Percentiles rank a stretch among this genome's conserved stretches.
Conservation (phyloP, 148 eudicot genomes). For the Spergularia marina region DNA sequence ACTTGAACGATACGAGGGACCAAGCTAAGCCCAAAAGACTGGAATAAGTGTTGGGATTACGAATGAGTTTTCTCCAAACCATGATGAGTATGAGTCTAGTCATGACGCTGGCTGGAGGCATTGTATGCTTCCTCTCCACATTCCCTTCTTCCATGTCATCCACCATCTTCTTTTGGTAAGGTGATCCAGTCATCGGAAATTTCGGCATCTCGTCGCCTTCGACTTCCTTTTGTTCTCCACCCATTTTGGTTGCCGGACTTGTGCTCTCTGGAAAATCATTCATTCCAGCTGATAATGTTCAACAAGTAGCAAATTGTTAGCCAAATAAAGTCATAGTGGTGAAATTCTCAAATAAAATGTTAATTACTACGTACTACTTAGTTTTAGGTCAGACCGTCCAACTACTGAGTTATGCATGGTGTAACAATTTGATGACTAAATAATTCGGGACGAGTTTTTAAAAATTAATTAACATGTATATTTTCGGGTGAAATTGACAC, state of each 20-base stretch:
- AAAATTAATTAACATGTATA: too few relatives aligned
- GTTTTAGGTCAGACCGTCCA: too few relatives aligned
- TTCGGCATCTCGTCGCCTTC: constrained; percentile 27
- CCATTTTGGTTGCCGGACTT: constrained; percentile 38
- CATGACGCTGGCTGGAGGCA: constrained; percentile 99
- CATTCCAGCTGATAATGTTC: constrained; percentile 26
- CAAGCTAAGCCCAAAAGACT: constrained; percentile 83
- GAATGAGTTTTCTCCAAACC: constrained; percentile 97
- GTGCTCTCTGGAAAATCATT: constrained; percentile 43
- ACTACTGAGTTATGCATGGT: too few relatives aligned
- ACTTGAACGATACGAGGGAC: constrained; percentile 93
- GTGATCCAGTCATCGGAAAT: constrained; percentile 44
- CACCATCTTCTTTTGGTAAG: constrained; percentile 55
- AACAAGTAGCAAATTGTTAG: neutral
- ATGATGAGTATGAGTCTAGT: constrained; percentile 87
- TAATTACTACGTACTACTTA: too few relatives aligned
- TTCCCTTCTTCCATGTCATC: constrained; percentile 43
- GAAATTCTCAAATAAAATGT: too few relatives aligned
- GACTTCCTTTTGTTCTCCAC: constrained; percentile 39
- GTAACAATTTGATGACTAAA: too few relatives aligned
- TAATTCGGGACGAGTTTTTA: too few relatives aligned
- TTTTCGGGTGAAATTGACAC: too few relatives aligned
- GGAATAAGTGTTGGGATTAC: constrained; percentile 93
- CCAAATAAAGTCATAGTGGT: neutral
- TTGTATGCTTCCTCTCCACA: constrained; percentile 49